Evolutionary conservation across 495 filamentous ascomycete genomes (phyloP).

Genomic region (Polyplosphaeria fusca): DNA sequence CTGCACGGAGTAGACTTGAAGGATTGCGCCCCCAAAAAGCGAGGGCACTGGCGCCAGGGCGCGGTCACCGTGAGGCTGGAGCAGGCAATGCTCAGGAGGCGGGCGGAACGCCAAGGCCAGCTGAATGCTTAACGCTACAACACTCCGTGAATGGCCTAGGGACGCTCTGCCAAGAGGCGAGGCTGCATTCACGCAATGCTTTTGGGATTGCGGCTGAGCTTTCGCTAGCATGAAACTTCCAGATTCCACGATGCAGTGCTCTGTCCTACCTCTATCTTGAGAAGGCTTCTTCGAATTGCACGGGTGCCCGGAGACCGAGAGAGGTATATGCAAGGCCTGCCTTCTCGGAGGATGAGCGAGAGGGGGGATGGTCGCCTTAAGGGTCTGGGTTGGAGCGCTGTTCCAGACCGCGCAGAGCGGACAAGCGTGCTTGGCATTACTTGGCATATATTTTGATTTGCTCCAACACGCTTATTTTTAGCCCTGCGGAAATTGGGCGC

Average conservation of each 20-base stretch:
- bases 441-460: neutral
- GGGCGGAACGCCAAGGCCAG: slow-evolving; percentile 15
- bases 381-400: neutral
- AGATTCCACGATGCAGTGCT: neutral
- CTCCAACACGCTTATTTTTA: slow-evolving; percentile 4
- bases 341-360: neutral
- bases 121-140: slow-evolving; percentile 15
- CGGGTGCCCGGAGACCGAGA: too few relatives aligned
- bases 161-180: slow-evolving; percentile 6
- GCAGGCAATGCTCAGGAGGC: neutral
- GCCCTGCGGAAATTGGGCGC: neutral
- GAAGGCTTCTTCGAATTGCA: too few relatives aligned
- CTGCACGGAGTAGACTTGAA: neutral
- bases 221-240: neutral
- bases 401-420: neutral
- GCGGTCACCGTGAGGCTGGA: too few relatives aligned
- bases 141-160: slow-evolving; percentile 12
- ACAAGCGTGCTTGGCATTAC: neutral
- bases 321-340: neutral
- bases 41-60: neutral
- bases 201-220: neutral
- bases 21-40: neutral
- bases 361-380: neutral
- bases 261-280: neutral
- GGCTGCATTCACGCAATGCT: neutral